Evolutionary conservation across 225 moss, liverwort and hornwort genomes (phyloP).

Genomic region (Sphagnum contortum): DNA sequence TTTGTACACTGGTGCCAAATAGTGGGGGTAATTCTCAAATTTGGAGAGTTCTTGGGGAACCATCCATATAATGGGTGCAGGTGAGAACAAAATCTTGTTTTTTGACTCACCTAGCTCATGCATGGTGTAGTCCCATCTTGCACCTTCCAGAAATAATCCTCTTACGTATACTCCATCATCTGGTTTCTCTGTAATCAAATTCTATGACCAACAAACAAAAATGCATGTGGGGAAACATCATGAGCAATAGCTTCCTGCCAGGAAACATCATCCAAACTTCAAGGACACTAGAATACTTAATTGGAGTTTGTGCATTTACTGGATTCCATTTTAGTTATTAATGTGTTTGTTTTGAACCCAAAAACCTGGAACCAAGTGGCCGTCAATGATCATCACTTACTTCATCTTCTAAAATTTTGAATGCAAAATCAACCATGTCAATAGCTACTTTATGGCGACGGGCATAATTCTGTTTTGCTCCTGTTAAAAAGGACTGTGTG

Average conservation of each 20-base stretch:
- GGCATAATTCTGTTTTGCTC: conserved; percentile 79
- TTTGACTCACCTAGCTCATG: conserved; percentile 70
- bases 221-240: no score
- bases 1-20: conserved; percentile 69
- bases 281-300: no score
- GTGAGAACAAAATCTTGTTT: conserved; percentile 56
- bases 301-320: no score
- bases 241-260: no score
- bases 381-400: conserved; percentile 9
- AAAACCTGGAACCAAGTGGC: no score
- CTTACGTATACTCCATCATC: conserved; percentile 52
- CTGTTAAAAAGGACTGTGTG: conserved; percentile 76
- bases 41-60: conserved; percentile 52
- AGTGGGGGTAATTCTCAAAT: conserved; percentile 55
- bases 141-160: conserved; percentile 64
- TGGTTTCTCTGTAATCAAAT: conserved; percentile 23
- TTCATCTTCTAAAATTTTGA: conserved; percentile 41
- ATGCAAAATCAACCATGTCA: conserved; percentile 78
- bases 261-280: no score
- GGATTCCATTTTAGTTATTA: no score
- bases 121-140: conserved; percentile 53
- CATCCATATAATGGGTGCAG: conserved; percentile 70
- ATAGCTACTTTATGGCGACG: conserved; percentile 62
- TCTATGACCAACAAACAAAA: conserved; percentile 12
- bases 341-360: no score